Conservation (phyloP, 345 rosid species). For the Brassica nigra region DNA sequence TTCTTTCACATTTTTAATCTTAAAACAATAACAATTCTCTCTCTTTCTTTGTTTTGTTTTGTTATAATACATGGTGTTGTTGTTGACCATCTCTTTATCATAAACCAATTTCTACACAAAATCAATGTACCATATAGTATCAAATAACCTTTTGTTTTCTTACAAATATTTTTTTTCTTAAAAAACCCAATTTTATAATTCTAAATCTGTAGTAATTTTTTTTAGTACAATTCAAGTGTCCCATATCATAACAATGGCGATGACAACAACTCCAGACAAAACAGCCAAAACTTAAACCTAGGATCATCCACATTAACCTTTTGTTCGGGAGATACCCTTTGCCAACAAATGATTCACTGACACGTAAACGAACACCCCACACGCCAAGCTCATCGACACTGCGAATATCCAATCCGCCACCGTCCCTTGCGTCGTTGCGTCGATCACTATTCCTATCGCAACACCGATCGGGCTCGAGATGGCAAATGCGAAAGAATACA, state of each 20-base stretch:
- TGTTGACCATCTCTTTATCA: neutral
- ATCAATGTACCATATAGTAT: neutral
- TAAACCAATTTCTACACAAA: neutral
- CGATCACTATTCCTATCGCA: constrained; percentile 71
- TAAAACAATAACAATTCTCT: neutral
- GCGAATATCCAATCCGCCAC: constrained; percentile 79
- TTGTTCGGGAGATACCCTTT: constrained; percentile 53
- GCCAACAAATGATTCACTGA: constrained; percentile 69
- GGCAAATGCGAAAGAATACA: constrained; percentile 76
- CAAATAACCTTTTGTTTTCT: neutral
- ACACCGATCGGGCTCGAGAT: constrained; percentile 77
- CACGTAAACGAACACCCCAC: constrained; percentile 77
- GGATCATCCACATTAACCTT: constrained; percentile 48
- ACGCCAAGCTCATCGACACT: constrained; percentile 74
- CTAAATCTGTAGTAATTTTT: neutral
- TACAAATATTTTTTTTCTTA: too few species aligned
- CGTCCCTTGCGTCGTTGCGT: constrained; percentile 70
- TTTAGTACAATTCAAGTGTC: constrained; percentile 36
- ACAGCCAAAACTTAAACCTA: constrained; percentile 57
- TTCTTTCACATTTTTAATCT: neutral
- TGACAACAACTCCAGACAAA: constrained; percentile 57
- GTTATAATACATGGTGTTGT: neutral
- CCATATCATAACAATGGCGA: constrained; percentile 79
- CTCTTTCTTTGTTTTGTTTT: neutral
- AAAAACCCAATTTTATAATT: neutral